Evolutionary conservation across 768 basidiomycete genomes (phyloP).

Genomic region (Russula virescens): DNA sequence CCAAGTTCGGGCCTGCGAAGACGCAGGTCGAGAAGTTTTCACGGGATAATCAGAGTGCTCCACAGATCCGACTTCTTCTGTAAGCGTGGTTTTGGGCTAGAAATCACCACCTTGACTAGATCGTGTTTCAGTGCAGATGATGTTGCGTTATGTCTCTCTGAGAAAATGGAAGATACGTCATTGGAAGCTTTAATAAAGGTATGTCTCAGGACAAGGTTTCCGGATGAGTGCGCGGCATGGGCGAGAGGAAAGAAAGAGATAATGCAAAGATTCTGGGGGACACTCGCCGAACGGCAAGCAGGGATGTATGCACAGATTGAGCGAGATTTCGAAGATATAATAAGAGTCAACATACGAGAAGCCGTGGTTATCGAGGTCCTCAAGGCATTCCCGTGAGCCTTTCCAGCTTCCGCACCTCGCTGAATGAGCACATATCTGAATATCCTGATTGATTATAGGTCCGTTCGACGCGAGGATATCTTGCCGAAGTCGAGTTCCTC

Average conservation of each 20-base stretch:
- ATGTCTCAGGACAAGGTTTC: neutral
- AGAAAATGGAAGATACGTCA: conserved; percentile 12
- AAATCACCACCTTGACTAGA: neutral
- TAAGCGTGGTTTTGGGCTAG: neutral
- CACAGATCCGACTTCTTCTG: conserved; percentile 10
- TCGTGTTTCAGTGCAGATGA: conserved; percentile 3
- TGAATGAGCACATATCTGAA: neutral
- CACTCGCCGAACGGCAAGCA: neutral
- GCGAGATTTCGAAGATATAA: neutral
- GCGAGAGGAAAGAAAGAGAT: neutral
- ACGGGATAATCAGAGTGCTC: neutral
- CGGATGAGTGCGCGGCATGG: conserved; percentile 2
- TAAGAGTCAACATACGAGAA: neutral
- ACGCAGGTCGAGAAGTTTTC: neutral
- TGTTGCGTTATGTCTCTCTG: conserved; percentile 9
- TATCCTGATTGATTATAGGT: neutral
- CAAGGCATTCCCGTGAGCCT: conserved; percentile 6
- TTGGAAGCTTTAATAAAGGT: conserved; percentile 5
- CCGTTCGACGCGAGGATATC: conserved; percentile 6
- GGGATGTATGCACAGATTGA: neutral
- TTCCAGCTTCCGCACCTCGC: fast-evolving
- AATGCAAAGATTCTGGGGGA: neutral
- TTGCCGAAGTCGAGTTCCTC: neutral
- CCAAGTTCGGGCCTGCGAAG: conserved; percentile 6
- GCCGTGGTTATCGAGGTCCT: conserved; percentile 5